Base-by-base conservation (phyloP, 2,329 filamentous ascomycete species). In the Ilyonectria sp. region DNA sequence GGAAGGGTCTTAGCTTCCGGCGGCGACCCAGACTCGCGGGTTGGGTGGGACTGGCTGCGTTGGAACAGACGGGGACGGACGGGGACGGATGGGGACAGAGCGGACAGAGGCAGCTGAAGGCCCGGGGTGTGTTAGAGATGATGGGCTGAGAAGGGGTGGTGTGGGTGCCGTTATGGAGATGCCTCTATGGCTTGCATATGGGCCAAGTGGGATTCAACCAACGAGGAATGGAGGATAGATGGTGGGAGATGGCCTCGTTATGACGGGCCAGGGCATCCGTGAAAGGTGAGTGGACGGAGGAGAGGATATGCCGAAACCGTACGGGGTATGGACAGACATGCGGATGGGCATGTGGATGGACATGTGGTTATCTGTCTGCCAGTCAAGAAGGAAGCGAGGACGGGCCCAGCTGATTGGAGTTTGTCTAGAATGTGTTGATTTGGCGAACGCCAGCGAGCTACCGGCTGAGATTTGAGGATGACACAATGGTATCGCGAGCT, bases 101-200 rank as follows among this genome's bases (percentile, higher is more conserved):
- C 13, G 47, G 46, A 53, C 58, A 19, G 40, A 49, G 33, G 31
- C 63, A 66, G 63, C 58, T 66, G 63, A 66, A 58, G 63, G 57
- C 55, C 58, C 37, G 46, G 58, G 58, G 47, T 40, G 33, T 46
- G 55, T 40, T 49, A 13, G 46, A 62, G 29, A 58, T 46, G 58
- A 50, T 47, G 63, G 56, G 63, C 58, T 66, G 63, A 58, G 53
- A 61, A 47, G 52, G 52, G 26, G n/a, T 29, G 63, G 33, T 35
- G 52, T 40, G 52, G 35, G 52, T 44, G 63, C 50, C 21, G 50
- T 29, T 21, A 53, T 19, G 13, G 31, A 53, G 50, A n/a, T 35
- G 50, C 35, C 50, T 8, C 46, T 19, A 66, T 66, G 63, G 53
- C 63, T 57, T 66, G 63, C 63, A 66, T 66, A 23, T 40, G 29